phyloP scores from a whole-genome alignment of 108 stramenopile genomes.

The Mayamaea pseudoterrestris region DNA sequence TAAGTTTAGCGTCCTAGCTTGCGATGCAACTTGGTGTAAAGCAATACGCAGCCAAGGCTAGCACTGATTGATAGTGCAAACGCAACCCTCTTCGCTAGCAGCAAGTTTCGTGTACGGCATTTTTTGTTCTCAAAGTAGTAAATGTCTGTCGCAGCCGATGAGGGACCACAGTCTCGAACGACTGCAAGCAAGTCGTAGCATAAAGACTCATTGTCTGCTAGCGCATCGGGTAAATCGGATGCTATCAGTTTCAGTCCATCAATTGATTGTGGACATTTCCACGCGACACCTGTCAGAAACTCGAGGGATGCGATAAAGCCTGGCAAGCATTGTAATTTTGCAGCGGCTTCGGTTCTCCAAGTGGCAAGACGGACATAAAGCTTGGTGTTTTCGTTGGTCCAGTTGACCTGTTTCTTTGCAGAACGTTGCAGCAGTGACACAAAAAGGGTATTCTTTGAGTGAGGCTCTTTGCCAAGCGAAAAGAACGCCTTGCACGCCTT shows the following conservation, averaged over 20 bases:
- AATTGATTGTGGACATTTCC: slow-evolving; percentile 25
- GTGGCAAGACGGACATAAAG: slow-evolving; percentile 40
- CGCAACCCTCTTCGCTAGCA: no score
- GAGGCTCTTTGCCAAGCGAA: slow-evolving; percentile 26
- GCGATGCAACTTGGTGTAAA: no score
- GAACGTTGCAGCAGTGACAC: slow-evolving; percentile 29
- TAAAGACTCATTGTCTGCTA: slow-evolving; percentile 16
- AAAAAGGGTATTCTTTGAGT: slow-evolving; percentile 23
- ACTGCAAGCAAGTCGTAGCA: neutral
- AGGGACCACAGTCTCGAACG: neutral
- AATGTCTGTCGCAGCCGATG: neutral
- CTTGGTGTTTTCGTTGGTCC: slow-evolving; percentile 35
- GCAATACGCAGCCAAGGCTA: no score
- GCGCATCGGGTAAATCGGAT: slow-evolving; percentile 23
- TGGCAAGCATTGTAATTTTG: slow-evolving; percentile 14
- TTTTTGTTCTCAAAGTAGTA: no score
- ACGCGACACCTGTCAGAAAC: slow-evolving; percentile 41
- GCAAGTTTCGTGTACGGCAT: no score
- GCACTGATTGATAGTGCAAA: no score
- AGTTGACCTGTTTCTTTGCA: slow-evolving; percentile 13
- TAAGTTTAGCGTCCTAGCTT: no score
- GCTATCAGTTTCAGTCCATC: slow-evolving; percentile 22
- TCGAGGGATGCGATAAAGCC: slow-evolving; percentile 47
- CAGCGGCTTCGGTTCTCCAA: slow-evolving; percentile 44
- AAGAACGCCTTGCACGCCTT: slow-evolving; percentile 50